Evolutionary conservation across 106 monocot species (phyloP).

Genomic region (Acanthochlamys bracteata): DNA sequence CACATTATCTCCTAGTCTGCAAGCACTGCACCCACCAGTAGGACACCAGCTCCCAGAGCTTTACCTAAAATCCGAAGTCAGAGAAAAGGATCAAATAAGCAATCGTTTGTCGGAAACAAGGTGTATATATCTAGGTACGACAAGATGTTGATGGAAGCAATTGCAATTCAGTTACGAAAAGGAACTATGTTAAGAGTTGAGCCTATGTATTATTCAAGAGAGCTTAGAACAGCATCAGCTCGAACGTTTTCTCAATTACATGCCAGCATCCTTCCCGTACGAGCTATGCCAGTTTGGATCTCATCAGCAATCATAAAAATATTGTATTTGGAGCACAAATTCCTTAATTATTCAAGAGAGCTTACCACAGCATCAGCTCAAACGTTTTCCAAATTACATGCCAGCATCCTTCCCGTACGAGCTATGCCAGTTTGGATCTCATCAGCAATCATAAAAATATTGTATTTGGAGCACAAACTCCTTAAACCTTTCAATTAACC

Average conservation of each 20-base stretch:
- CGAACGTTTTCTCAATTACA: constrained; percentile 90
- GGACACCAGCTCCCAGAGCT: constrained; percentile 94
- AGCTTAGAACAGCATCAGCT: constrained; percentile 84
- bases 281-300: constrained; percentile 95
- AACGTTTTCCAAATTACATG: constrained; percentile 88
- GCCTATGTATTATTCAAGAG: constrained; percentile 1
- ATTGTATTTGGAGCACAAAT: constrained; percentile 71
- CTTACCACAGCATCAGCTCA: constrained; percentile 91
- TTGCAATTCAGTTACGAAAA: no score
- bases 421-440: constrained; percentile 99
- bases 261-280: constrained; percentile 84
- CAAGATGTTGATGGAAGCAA: no score
- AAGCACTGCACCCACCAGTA: constrained; percentile 96
- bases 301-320: constrained; percentile 98
- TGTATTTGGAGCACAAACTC: constrained; percentile 71
- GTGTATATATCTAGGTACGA: no score
- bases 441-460: constrained; percentile 94
- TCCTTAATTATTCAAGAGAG: constrained; percentile 57
- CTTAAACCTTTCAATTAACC: constrained; percentile 84
- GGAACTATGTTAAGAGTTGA: no score
- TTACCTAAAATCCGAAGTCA: constrained; percentile 77
- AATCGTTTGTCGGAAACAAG: no score
- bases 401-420: constrained; percentile 82
- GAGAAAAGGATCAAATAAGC: neutral
- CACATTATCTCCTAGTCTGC: constrained; percentile 93